These are phyloP conservation scores for Leccinum longicurvipes DNA, from an alignment of 768 basidiomycete species.

Conservation along the genomic window DNA sequence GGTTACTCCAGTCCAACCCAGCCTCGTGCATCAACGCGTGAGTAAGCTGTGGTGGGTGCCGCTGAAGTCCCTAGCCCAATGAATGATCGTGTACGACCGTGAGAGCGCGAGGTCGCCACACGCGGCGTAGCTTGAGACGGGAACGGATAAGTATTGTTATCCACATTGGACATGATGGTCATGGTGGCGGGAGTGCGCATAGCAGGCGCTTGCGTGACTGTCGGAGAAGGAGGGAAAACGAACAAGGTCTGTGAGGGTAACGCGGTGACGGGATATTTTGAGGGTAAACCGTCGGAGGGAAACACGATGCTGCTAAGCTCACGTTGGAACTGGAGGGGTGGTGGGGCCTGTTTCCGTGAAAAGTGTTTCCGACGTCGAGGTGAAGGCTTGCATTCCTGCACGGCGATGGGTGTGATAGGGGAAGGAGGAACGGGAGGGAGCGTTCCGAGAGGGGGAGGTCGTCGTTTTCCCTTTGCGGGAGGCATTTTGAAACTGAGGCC, in stretches of 20 bases:
- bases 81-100: constrained; percentile 69
- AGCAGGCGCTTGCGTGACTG: constrained; percentile 41
- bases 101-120: constrained; percentile 61
- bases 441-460: constrained; percentile 57
- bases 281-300: constrained; percentile 20
- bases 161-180: constrained; percentile 68
- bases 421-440: constrained; percentile 75
- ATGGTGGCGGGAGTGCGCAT: constrained; percentile 73
- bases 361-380: constrained; percentile 46
- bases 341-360: constrained; percentile 52
- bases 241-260: constrained; percentile 83
- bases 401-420: constrained; percentile 52
- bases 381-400: constrained; percentile 28
- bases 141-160: constrained; percentile 45
- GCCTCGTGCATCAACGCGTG: constrained; percentile 81
- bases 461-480: constrained; percentile 52
- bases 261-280: constrained; percentile 26
- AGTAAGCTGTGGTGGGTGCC: constrained; percentile 78
- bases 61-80: constrained; percentile 66
- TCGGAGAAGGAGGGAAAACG: constrained; percentile 81
- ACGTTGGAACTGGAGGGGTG: constrained; percentile 51
- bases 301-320: constrained; percentile 27
- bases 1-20: constrained; percentile 56
- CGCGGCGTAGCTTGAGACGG: constrained; percentile 63
- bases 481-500: constrained; percentile 50